Evolutionary conservation across 495 filamentous ascomycete genomes (phyloP), one percentile per base, ranked within the genome.

Genomic region (Talaromyces stipitatus): DNA sequence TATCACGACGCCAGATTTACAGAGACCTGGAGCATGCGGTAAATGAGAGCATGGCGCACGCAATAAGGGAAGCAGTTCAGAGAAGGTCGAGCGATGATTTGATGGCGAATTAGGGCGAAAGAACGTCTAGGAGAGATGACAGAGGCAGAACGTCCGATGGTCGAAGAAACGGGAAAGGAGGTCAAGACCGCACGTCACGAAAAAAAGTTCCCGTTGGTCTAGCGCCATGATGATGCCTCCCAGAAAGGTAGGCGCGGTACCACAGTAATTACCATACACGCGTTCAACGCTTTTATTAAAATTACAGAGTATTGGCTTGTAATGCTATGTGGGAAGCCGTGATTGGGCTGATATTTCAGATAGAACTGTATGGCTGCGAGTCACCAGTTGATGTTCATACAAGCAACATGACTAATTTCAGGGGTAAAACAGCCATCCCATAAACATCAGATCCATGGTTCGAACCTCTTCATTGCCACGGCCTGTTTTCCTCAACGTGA

Each of bases 261-360:
- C 1, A 8, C n/a, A n/a, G n/a, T 41, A 20, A 18, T 41, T 41
- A 41, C 36, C 36, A 41, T 41, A 41, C 36, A 41, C 36, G 36
- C 36, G 36, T 41, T 20, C 36, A 16, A 14, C 36, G 36, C 2
- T 16, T 2, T 6, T 16, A 16, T 14, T 36, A 41, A 7, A 2
- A 18, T 18, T 41, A 41, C 36, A 16, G 4, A 6, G 36, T 41
- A 41, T 41, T 41, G 36, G 2, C n/a, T 58, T 57, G 55, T 54
- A 48, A 54, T 56, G 61, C 60, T 50, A 58, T 53, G 60, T 57
- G 54, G 29, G 27, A 43, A 10, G 30, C 23, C 14, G 9, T 41
- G 54, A 56, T 56, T 38, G 45, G 45, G 6, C 45, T 48, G 24
- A 8, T 23, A 14, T 47, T n/a, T 24, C 45, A 12, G 12, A 18